These are phyloP conservation scores for Mucor indicus DNA, from an alignment of 371 early-diverging fungal species.

Conservation along the genomic window DNA sequence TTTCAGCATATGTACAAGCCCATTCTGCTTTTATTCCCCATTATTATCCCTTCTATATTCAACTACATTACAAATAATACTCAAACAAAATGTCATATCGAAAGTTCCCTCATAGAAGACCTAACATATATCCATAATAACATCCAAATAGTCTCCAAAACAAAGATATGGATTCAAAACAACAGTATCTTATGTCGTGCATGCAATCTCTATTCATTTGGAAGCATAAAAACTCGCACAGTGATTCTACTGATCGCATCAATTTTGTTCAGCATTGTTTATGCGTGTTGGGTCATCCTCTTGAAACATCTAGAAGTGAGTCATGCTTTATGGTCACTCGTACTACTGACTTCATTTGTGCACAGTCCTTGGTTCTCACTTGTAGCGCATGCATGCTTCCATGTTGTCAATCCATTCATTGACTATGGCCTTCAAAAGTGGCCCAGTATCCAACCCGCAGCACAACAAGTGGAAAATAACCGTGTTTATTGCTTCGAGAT, in stretches of 20 bases:
- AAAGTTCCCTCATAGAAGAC: not conserved
- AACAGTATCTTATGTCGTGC: constrained; percentile 4
- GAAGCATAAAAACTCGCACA: not conserved
- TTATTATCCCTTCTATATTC: not conserved
- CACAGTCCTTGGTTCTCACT: constrained; percentile 7
- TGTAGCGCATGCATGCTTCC: too few species aligned
- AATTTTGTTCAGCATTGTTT: not conserved
- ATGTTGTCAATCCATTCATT: too few species aligned
- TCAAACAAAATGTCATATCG: too few species aligned
- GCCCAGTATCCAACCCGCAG: too few species aligned
- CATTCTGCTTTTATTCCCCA: not conserved
- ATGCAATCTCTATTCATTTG: not conserved
- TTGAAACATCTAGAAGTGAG: not conserved
- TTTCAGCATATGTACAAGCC: not conserved
- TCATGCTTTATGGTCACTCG: not conserved
- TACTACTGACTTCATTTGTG: not conserved
- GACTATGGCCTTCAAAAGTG: too few species aligned
- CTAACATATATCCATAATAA: constrained; percentile 1
- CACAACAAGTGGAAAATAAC: not conserved
- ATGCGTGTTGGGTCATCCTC: constrained; percentile 3
- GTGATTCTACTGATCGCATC: not conserved
- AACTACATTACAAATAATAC: too few species aligned
- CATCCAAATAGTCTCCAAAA: not conserved
- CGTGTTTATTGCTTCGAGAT: constrained; percentile 18
- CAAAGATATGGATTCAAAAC: not conserved